These are phyloP conservation scores for Cyclotella kingstonii DNA, from an alignment of 108 stramenopile species.

Conservation along the genomic window DNA sequence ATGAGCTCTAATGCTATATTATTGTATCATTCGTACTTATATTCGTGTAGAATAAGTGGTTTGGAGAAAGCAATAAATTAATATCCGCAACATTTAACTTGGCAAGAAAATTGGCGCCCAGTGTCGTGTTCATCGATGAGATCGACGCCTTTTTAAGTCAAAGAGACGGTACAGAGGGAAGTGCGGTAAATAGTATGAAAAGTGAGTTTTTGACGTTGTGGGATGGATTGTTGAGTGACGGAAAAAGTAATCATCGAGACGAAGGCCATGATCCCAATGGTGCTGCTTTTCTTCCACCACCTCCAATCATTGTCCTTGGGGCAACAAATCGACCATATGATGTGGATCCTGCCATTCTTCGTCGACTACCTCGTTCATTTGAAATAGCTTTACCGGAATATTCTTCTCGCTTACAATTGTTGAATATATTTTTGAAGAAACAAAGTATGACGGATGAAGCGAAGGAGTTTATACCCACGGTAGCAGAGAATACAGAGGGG, in stretches of 20 bases:
- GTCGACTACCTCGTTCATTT: slow-evolving; percentile 91
- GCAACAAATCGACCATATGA: slow-evolving; percentile 95
- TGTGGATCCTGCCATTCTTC: slow-evolving; percentile 93
- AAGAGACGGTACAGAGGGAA: slow-evolving; percentile 70
- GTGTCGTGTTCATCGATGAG: slow-evolving; percentile 97
- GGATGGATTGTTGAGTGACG: slow-evolving; percentile 85
- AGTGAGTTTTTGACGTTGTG: slow-evolving; percentile 95
- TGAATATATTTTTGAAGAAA: slow-evolving; percentile 72
- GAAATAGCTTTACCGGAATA: slow-evolving; percentile 73
- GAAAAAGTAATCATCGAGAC: slow-evolving; percentile 1
- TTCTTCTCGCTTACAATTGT: slow-evolving; percentile 73
- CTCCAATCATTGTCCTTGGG: slow-evolving; percentile 89
- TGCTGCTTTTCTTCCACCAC: slow-evolving; percentile 29
- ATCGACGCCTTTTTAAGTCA: slow-evolving; percentile 90
- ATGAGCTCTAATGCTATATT: too few relatives aligned
- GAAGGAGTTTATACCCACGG: slow-evolving; percentile 48
- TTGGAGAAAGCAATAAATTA: slow-evolving; percentile 95
- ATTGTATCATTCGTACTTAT: neutral
- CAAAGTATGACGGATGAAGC: slow-evolving; percentile 49
- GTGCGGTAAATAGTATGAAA: slow-evolving; percentile 83
- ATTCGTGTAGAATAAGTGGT: slow-evolving; percentile 79
- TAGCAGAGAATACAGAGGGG: slow-evolving; percentile 70
- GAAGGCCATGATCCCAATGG: neutral
- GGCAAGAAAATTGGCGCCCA: slow-evolving; percentile 90
- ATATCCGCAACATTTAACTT: slow-evolving; percentile 91